Evolutionary conservation across 768 basidiomycete genomes (phyloP), one percentile per base, ranked within the genome.

Genomic region (Boletus vinaceobasis): DNA sequence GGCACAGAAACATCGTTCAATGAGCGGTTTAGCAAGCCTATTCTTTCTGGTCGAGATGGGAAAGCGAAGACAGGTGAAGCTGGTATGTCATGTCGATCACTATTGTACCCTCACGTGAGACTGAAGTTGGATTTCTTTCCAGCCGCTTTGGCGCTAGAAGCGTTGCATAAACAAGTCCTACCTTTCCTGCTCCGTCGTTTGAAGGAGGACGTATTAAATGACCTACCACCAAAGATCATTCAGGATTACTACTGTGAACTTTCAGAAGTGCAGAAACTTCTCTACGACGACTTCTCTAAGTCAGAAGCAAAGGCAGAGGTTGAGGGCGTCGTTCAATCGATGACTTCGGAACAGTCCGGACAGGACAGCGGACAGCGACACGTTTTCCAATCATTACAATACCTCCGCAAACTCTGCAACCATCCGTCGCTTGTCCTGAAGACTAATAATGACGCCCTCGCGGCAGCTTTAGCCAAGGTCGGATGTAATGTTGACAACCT

Each of bases 161-260:
- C 96, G 2, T 72, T 99, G 44, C 97, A 98, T 71, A 99, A 99
- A 72, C 97, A 99, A 79, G 96, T 98, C 26, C 74, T 99, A n/a
- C 97, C 97, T 2, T 99, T 99, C 82, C 75, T 99, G 39, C 79
- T 99, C 15, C 91, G 97, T 39, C 87, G 97, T 23, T 75, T 99
- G 68, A 99, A 99, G 70, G 97, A 99, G 73, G 94, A 99, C 65
- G 97, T 99, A 29, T 76, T 99, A 53, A 75, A 92, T 57, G 97
- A 99, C 67, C 77, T 99, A 3, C 97, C 97, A 1, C 97, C 97
- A 4, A 98, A 99, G 76, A 99, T 99, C 71, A 98, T 99, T 53
- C 97, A 99, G 71, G 97, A 99, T 69, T 98, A 98, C 70, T 95
- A 98, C 66, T 98, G 95, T 77, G 96, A 98, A 67, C 80, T 99